Evolutionary conservation across 2,329 filamentous ascomycete genomes (phyloP), one percentile per base, ranked within the genome.

Genomic region (Keithomyces neogunnii): DNA sequence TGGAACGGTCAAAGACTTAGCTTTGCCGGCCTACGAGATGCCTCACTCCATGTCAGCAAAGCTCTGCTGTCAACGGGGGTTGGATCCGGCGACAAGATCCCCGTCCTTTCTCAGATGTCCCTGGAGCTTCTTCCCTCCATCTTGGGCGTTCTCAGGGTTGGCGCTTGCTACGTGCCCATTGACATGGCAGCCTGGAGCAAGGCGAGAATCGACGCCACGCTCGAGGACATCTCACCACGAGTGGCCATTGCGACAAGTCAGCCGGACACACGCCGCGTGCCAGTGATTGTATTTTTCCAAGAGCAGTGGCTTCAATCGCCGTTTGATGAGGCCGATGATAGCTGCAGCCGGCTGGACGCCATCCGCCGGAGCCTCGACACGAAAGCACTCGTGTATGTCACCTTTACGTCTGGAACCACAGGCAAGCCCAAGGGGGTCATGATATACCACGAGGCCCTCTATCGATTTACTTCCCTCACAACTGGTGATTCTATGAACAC

Each of bases 291-390:
- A 7, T 9, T 35, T 11, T 35, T 9, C 33, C 8, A 35, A 35
- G 33, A 35, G 33, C 8, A 7, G 33, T 19, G 19, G 19, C 19
- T 19, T 19, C 19, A 19, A 19, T 19, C 19, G 19, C 19, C 19
- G 19, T 19, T 19, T 19, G 19, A 19, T 19, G 19, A 19, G 19
- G 19, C 19, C 19, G 19, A 19, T 19, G 19, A 19, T 19, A 19
- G 19, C 19, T 19, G 19, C 19, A 19, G 19, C 19, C 19, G 19
- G 19, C 19, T 19, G 19, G 8, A 7, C 33, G 33, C 33, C 8
- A 35, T 35, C 11, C 33, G 11, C 11, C 8, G 33, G 8, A 35
- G 33, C 33, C 3, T 11, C 3, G 71, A 85, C 50, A 85, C 83
- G 57, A 85, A 42, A 44, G 51, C 51, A 9, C 5, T 53, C 6